phyloP scores from a whole-genome alignment of 345 rosid genomes.

The Eucalyptus pumila region DNA sequence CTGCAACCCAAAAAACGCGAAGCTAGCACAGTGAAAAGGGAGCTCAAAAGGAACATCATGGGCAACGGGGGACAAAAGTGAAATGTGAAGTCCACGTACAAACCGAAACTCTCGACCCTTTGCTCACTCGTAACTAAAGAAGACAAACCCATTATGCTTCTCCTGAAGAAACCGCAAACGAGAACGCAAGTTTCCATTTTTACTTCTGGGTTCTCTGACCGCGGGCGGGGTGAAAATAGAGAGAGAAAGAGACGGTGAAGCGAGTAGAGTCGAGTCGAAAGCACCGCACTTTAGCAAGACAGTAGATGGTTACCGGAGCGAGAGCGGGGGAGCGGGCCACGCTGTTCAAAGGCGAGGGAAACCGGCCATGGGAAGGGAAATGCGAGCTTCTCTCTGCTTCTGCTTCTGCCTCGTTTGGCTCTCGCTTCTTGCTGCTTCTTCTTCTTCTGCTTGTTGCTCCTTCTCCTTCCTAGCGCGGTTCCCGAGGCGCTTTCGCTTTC shows the following conservation, averaged over 20 bases:
- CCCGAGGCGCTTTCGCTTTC: neutral
- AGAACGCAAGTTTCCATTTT: neutral
- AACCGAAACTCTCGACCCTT: neutral
- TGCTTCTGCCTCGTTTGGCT: neutral
- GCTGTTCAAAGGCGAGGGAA: neutral
- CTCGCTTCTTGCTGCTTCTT: neutral
- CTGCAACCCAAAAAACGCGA: neutral
- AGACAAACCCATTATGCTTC: neutral
- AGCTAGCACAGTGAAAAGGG: neutral
- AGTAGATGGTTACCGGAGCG: neutral
- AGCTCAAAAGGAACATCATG: neutral
- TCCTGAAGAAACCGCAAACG: neutral
- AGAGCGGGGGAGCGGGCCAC: neutral
- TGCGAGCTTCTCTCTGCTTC: neutral
- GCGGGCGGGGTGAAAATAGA: neutral
- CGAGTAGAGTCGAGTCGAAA: neutral
- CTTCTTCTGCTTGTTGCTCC: neutral
- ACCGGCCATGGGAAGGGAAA: neutral
- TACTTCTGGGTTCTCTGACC: neutral
- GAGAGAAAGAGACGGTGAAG: neutral
- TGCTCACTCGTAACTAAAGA: neutral
- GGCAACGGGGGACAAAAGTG: neutral
- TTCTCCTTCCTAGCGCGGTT: neutral
- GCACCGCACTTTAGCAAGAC: neutral
- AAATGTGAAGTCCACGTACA: neutral